Percentiles rank a stretch among this genome's conserved stretches.
These are phyloP conservation scores for Begonia peltatifolia DNA, from an alignment of 306 rosid species.

Conservation along the genomic window DNA sequence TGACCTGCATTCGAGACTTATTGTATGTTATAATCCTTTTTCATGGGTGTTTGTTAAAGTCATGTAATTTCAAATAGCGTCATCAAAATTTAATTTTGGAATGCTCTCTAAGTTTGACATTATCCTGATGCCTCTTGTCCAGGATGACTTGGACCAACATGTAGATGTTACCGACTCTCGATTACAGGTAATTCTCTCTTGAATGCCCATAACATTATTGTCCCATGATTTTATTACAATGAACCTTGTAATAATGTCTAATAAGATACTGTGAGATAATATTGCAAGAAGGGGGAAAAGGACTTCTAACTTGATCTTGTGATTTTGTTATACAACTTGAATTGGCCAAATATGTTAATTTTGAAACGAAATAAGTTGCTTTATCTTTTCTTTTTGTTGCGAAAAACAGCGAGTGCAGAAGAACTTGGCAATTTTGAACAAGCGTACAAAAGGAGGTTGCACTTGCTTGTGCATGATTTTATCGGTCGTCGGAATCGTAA, in stretches of 20 bases:
- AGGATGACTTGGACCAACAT: conserved; percentile 95
- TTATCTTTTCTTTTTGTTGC: not conserved
- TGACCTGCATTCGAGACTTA: conserved; percentile 78
- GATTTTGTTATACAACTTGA: not conserved
- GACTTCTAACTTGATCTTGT: not conserved
- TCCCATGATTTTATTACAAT: not conserved
- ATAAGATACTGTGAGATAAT: not conserved
- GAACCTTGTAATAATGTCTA: not conserved
- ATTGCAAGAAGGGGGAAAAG: no score
- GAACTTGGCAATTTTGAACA: conserved; percentile 75
- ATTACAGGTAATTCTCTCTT: conserved; percentile 54
- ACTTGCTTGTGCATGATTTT: conserved; percentile 83
- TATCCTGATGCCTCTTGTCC: conserved; percentile 11
- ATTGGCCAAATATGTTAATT: not conserved
- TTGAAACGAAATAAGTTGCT: not conserved
- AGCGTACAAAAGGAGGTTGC: conserved; percentile 82
- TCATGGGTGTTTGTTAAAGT: not conserved
- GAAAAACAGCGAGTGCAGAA: conserved; percentile 83
- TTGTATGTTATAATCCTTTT: conserved; percentile 34
- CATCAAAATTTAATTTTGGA: conserved; percentile 1
- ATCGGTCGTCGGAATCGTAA: conserved; percentile 64
- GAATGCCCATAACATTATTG: no score
- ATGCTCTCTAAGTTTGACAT: conserved; percentile 2
- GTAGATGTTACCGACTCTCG: conserved; percentile 87
- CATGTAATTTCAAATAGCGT: conserved; percentile 6